Evolutionary conservation across 2,329 filamentous ascomycete species (phyloP), one percentile per base, ranked within the genome.

Genomic region (Botrytis fabae): DNA sequence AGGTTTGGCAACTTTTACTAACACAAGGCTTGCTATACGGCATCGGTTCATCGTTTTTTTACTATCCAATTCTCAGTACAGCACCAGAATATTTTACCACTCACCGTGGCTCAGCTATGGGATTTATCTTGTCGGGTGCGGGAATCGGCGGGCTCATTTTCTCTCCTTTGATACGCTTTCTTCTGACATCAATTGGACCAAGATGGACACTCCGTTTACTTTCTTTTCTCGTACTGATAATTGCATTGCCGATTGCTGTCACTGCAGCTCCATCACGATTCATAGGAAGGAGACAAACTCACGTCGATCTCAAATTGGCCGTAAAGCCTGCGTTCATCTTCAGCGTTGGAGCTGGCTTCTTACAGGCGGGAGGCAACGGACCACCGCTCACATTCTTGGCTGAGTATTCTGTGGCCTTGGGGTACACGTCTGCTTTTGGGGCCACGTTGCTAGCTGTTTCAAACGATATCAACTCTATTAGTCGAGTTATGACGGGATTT

Each of bases 61-160:
- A 85, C 72, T 81, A 79, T 20, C 84, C 84, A 0, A 80, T 86
- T 42, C 77, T 85, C 4, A 82, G 81, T 22, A 83, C 84, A 4
- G 83, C 85, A 16, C 85, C 85, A 0, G 85, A 86, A 76, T 87
- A 86, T 75, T 87, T 86, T 74, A 82, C 80, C 48, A 81, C 80
- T n/a, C 83, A 85, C 73, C 82, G 84, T 10, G 85, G 84, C 2
- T 82, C 82, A 8, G 84, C 85, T 3, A 83, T 86, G 80, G 84
- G 84, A 0, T 81, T 85, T 68, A 83, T 85, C 35, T 77, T 84
- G 28, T 81, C 82, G 0, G 84, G 84, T 28, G 82, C 83, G 51
- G 84, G 84, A 16, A 75, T 81, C 7, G 84, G 84, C 35, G 84
- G 84, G 48, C 80, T 85, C 9, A 76, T 84, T 0, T 81, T 85